phyloP scores from a whole-genome alignment of 768 basidiomycete species.

The Tulasnella sp. region DNA sequence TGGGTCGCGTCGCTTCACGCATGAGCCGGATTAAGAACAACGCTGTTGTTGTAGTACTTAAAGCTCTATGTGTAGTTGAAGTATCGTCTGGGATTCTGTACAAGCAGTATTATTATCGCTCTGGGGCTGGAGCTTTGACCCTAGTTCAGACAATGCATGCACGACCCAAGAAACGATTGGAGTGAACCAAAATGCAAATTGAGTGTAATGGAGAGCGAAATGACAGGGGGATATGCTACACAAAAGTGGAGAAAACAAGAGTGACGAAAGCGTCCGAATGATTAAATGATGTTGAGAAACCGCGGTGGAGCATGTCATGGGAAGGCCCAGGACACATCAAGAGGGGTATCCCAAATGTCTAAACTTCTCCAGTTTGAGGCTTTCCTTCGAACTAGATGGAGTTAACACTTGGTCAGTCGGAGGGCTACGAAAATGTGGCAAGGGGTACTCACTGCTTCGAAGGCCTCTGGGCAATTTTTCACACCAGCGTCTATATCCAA shows the following conservation, averaged over 20 bases:
- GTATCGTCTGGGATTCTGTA: too few species aligned
- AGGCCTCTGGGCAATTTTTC: conserved; percentile 50
- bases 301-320: not conserved
- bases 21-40: too few species aligned
- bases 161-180: not conserved
- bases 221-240: conserved; percentile 8
- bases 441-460: conserved; percentile 47
- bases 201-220: not conserved
- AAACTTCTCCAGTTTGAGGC: not conserved
- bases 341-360: not conserved
- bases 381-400: conserved; percentile 20
- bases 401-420: not conserved
- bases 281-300: not conserved
- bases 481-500: conserved; percentile 57
- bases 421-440: not conserved
- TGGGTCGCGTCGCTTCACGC: not conserved
- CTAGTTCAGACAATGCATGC: too few species aligned
- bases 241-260: not conserved
- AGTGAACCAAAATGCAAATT: not conserved
- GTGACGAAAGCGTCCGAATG: not conserved
- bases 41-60: too few species aligned
- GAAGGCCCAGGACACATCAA: not conserved
- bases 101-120: too few species aligned
- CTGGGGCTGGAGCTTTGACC: too few species aligned
- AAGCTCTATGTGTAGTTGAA: too few species aligned